These are phyloP conservation scores for Candida freyschussii DNA, from an alignment of 1,139 yeast species.

Conservation along the genomic window DNA sequence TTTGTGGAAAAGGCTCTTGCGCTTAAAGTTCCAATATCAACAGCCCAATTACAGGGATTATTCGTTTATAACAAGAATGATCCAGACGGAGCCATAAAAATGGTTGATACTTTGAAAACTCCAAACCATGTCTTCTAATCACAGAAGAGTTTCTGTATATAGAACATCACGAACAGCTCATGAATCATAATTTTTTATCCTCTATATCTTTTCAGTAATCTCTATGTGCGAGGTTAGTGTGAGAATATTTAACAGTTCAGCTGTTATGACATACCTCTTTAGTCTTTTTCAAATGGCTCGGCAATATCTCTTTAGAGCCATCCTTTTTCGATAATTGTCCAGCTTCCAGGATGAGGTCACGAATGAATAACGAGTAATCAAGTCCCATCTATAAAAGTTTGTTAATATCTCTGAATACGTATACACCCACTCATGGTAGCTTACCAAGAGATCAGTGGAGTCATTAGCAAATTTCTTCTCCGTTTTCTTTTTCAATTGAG, in stretches of 20 bases:
- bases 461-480: constrained; percentile 28
- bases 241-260: background rate
- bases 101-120: constrained; percentile 44
- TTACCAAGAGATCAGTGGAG: constrained; percentile 36
- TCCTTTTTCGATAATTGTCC: constrained; percentile 29
- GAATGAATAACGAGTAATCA: constrained; percentile 43
- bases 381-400: constrained; percentile 33
- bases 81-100: constrained; percentile 69
- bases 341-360: constrained; percentile 34
- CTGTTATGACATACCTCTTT: constrained; percentile 19
- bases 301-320: constrained; percentile 34
- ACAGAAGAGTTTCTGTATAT: background rate
- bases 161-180: background rate
- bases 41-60: constrained; percentile 93
- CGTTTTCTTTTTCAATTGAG: constrained; percentile 11
- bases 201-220: constrained; percentile 18
- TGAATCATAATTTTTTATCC: constrained; percentile 12
- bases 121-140: constrained; percentile 31
- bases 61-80: constrained; percentile 88
- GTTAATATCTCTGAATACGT: constrained; percentile 2
- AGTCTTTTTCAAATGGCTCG: constrained; percentile 31
- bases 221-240: background rate
- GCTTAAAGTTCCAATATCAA: constrained; percentile 62
- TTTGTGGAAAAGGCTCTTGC: constrained; percentile 52
- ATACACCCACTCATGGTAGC: constrained; percentile 1